Percentiles rank a stretch among this genome's conserved stretches.
Conservation (phyloP, 768 basidiomycete species). For the Lactarius hatsudake region DNA sequence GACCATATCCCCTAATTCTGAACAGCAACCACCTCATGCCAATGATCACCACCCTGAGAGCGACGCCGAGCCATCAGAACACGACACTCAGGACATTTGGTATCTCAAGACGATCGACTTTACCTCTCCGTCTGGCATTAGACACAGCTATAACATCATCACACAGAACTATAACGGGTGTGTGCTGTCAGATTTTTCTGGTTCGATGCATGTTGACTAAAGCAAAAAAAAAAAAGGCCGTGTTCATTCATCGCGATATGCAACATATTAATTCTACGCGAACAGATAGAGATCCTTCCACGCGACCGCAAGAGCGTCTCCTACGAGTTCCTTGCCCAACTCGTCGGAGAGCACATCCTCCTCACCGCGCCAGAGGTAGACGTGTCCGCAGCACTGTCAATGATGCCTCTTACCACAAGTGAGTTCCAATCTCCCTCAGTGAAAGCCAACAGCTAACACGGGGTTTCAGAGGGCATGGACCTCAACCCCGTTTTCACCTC, state of each 20-base stretch:
- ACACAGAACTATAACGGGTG: conserved; percentile 86
- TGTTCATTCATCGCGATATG: conserved; percentile 92
- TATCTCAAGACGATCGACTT: conserved; percentile 69
- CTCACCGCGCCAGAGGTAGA: conserved; percentile 54
- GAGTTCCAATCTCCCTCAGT: conserved; percentile 31
- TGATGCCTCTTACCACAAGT: conserved; percentile 59
- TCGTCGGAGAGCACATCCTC: conserved; percentile 82
- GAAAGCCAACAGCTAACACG: background rate
- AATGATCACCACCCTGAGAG: background rate
- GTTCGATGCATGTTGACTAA: conserved; percentile 3
- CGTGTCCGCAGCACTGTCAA: conserved; percentile 67
- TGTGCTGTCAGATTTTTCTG: conserved; percentile 36
- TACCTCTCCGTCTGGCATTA: conserved; percentile 32
- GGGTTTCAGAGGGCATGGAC: conserved; percentile 72
- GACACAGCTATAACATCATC: conserved; percentile 54
- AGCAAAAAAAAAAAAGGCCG: conserved; percentile 53
- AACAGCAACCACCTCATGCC: background rate
- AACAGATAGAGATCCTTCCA: conserved; percentile 71
- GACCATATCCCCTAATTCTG: background rate
- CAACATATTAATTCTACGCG: conserved; percentile 87
- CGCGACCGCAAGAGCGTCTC: conserved; percentile 65
- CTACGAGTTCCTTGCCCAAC: conserved; percentile 80
- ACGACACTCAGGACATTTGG: conserved; percentile 55
- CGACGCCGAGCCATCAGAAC: conserved; percentile 1
- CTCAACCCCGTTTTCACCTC: conserved; percentile 82